Conservation (phyloP, 495 filamentous ascomycete genomes). For the Clavariopsis aquatica region DNA sequence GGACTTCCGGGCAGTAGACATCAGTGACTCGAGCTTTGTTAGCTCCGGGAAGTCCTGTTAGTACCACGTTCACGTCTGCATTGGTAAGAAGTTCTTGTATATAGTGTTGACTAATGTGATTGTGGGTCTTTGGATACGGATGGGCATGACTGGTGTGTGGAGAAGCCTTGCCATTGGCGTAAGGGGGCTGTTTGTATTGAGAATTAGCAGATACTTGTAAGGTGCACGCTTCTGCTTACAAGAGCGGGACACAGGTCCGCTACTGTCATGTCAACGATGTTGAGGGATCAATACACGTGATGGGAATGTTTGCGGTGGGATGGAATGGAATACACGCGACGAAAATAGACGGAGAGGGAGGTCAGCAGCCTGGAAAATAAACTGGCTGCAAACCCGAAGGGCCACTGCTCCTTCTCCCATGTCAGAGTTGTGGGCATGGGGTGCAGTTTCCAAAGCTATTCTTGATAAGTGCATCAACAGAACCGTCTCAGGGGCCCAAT, state of each 20-base stretch:
- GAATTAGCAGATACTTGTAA: not conserved
- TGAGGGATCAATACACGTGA: not conserved
- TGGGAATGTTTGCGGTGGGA: not conserved
- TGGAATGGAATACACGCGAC: not conserved
- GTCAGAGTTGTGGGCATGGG: no score
- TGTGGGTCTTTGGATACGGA: not conserved
- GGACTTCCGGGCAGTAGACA: constrained; percentile 31
- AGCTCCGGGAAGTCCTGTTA: constrained; percentile 16
- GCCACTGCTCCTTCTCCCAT: not conserved
- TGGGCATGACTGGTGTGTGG: not conserved
- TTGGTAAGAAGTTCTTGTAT: not conserved
- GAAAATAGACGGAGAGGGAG: not conserved
- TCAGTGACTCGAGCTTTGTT: constrained; percentile 5
- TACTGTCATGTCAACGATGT: not conserved
- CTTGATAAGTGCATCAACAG: not conserved
- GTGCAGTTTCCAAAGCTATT: not conserved
- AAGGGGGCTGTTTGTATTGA: not conserved
- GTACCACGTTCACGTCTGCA: constrained; percentile 4
- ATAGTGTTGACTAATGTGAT: not conserved
- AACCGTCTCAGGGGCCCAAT: not conserved
- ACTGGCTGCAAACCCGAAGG: not conserved
- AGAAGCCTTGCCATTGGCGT: not conserved
- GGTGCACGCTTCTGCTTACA: not conserved
- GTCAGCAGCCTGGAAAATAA: not conserved
- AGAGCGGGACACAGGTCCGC: not conserved